Percentiles rank a stretch among this genome's conserved stretches.
Conservation (phyloP, 495 filamentous ascomycete genomes). For the Penicillium mononematosum region DNA sequence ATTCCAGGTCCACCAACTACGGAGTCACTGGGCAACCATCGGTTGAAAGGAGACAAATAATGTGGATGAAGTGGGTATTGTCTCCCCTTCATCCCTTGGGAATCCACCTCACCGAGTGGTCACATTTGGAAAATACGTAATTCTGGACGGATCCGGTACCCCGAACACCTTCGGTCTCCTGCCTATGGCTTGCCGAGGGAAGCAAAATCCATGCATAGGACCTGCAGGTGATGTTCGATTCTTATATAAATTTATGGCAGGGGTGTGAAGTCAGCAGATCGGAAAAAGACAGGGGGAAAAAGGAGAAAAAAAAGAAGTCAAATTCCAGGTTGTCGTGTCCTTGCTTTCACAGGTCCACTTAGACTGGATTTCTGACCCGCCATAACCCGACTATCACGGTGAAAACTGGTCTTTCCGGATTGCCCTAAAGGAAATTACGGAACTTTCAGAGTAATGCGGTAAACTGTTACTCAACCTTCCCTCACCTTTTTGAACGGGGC, state of each 20-base stretch:
- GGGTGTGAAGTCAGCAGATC: neutral
- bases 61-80: constrained; percentile 18
- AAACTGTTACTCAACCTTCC: neutral
- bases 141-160: constrained; percentile 15
- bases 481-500: neutral
- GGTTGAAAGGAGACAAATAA: constrained; percentile 20
- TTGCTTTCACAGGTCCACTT: constrained; percentile 28
- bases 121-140: constrained; percentile 27
- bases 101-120: constrained; percentile 31
- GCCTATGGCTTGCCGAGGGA: constrained; percentile 9
- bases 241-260: constrained; percentile 6
- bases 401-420: constrained; percentile 17
- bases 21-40: constrained; percentile 30
- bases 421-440: constrained; percentile 19
- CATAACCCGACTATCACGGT: constrained; percentile 25
- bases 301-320: constrained; percentile 25
- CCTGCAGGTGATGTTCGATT: constrained; percentile 8
- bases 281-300: constrained; percentile 9
- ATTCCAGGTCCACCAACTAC: constrained; percentile 31
- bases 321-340: constrained; percentile 15
- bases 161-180: neutral
- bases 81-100: constrained; percentile 23
- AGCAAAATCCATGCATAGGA: neutral
- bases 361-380: constrained; percentile 27
- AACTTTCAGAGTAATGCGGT: constrained; percentile 3